Evolutionary conservation across 306 rosid species (phyloP), one percentile per base, ranked within the genome.

Genomic region (Canavalia ensiformis): DNA sequence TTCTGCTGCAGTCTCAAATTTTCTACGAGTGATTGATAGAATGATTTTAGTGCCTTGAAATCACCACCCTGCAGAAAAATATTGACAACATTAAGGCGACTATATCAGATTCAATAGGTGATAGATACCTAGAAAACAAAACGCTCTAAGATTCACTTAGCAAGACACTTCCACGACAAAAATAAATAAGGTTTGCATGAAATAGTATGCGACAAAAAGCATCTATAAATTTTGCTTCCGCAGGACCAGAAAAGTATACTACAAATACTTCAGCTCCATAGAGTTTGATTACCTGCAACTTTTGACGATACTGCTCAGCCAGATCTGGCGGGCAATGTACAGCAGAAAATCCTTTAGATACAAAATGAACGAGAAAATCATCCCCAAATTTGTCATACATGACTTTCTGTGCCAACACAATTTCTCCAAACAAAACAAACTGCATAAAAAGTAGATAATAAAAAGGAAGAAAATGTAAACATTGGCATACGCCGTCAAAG

Each of bases 371-470:
- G 4, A 84, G 81, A 85, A 95, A 95, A 72, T 92, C 98, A 85
- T 95, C 87, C 45, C 99, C 98, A 13, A 95, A 93, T 60, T 88
- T 90, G 86, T 95, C 99, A 70, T 90, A 93, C 97, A 95, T 93
- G 83, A 95, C 93, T 94, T 90, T 95, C 85, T 93, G 99, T 69
- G 97, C 99, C 82, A 89, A 62, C 78, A 95, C 99, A 76, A 95
- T 93, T 87, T 95, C 99, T 87, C 98, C 98, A 77, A 95, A 94
- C 90, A 95, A 88, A 88, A 89, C 82, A 80, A 86, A 80, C 99
- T 95, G 97, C 39, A 71, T 35, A 41, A 30, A 42, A 83, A 60
- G 11, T 2, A 37, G 7, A 72, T 8, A 75, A 57, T 59, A 42
- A 47, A 78, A 66, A 11, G 68, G 45, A 74, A 56, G 45, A 52